Evolutionary conservation across 371 early-diverging fungal species (phyloP).

Genomic region (Actinomortierella ambigua): DNA sequence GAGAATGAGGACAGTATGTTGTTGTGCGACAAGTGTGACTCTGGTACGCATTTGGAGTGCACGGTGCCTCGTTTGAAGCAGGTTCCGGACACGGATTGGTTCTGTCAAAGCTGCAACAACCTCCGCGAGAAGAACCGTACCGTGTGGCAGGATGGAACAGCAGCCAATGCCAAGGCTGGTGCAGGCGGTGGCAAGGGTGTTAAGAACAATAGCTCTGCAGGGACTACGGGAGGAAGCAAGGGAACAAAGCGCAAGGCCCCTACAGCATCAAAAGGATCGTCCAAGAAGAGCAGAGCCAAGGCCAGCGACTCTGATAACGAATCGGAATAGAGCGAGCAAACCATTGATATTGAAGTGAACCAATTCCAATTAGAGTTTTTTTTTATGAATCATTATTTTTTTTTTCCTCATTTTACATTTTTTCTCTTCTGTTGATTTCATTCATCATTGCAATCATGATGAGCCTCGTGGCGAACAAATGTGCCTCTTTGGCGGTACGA

Average conservation of each 20-base stretch:
- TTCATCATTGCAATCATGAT: no score
- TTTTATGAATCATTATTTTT: no score
- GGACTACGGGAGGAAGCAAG: conserved; percentile 8
- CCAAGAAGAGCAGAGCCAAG: conserved; percentile 38
- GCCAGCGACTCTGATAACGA: conserved; percentile 25
- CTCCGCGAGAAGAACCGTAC: conserved; percentile 34
- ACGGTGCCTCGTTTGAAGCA: conserved; percentile 50
- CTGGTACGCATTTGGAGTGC: conserved; percentile 57
- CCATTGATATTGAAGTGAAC: no score
- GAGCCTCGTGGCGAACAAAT: no score
- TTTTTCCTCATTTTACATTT: no score
- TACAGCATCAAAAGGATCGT: conserved; percentile 10
- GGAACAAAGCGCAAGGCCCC: conserved; percentile 36
- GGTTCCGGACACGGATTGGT: conserved; percentile 44
- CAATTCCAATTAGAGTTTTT: no score
- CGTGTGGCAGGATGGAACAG: no score
- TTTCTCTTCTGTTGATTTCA: no score
- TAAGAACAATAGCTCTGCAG: neutral
- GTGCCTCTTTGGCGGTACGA: no score
- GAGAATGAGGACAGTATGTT: conserved; percentile 59
- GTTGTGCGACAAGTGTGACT: conserved; percentile 62
- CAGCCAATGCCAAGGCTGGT: no score
- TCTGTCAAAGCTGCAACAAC: conserved; percentile 38
- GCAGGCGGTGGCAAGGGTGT: conserved; percentile 6
- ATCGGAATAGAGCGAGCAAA: conserved; percentile 22